Evolutionary conservation across 345 rosid genomes (phyloP).

Genomic region (Citropsis articulata): DNA sequence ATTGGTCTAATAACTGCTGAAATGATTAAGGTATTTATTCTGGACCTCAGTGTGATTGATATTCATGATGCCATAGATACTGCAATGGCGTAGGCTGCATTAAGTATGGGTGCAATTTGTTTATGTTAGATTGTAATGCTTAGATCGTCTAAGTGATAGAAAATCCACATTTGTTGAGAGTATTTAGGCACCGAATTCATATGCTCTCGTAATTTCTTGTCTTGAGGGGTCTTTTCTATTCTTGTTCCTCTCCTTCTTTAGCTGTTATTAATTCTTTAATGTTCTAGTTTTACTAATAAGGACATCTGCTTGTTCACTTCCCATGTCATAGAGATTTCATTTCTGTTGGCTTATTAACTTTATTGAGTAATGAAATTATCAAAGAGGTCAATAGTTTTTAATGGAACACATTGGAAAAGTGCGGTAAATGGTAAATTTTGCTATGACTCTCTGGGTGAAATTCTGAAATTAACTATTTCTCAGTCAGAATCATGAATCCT

Average conservation of each 20-base stretch:
- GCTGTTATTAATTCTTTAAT: not conserved
- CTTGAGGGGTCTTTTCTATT: not conserved
- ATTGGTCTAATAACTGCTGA: constrained; percentile 64
- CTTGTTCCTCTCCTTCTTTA: not conserved
- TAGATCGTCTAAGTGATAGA: not conserved
- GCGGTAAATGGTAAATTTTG: not conserved
- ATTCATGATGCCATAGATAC: not conserved
- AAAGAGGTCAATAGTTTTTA: not conserved
- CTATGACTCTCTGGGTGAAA: not conserved
- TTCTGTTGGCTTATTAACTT: not conserved
- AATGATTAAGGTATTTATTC: constrained; percentile 60
- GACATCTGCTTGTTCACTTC: not conserved
- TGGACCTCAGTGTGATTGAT: not conserved
- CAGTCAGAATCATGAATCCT: not conserved
- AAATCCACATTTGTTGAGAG: not conserved
- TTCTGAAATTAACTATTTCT: not conserved
- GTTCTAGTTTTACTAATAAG: not conserved
- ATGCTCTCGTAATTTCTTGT: not conserved
- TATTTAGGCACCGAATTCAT: not conserved
- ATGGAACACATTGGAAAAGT: not conserved
- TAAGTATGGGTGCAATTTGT: not conserved
- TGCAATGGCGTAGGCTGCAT: not conserved
- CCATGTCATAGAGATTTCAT: not conserved
- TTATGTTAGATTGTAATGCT: not conserved
- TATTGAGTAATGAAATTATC: not conserved